Percentiles rank a stretch among this genome's conserved stretches.
Conservation (phyloP, 2,329 filamentous ascomycete species). For the Trichoderma koningiopsis region DNA sequence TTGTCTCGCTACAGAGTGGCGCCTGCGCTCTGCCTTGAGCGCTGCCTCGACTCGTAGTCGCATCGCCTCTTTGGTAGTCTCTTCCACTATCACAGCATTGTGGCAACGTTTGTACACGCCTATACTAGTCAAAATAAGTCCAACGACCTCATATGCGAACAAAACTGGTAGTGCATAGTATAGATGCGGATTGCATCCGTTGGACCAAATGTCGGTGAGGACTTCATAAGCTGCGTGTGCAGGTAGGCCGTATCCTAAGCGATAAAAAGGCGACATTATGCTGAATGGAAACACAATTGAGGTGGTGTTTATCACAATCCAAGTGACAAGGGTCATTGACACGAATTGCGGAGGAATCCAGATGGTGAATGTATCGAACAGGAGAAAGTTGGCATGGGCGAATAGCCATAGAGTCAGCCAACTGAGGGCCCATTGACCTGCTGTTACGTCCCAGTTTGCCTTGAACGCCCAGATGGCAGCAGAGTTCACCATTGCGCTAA, state of each 20-base stretch:
- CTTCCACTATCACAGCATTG: conserved; percentile 26
- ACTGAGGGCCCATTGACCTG: conserved; percentile 27
- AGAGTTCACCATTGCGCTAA: conserved; percentile 27
- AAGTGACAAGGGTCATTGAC: conserved; percentile 30
- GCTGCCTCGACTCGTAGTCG: conserved; percentile 22
- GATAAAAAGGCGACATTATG: conserved; percentile 29
- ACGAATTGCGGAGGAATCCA: conserved; percentile 30
- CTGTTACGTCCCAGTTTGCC: conserved; percentile 26
- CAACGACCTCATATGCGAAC: conserved; percentile 29
- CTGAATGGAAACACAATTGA: conserved; percentile 29
- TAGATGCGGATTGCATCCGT: conserved; percentile 31
- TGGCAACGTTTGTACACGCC: conserved; percentile 29
- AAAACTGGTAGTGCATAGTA: conserved; percentile 29
- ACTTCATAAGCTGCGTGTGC: conserved; percentile 30
- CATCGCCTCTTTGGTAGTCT: conserved; percentile 27
- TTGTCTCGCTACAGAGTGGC: not conserved
- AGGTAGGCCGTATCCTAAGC: conserved; percentile 28
- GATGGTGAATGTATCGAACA: conserved; percentile 32
- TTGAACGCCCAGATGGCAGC: conserved; percentile 29
- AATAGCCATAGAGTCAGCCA: conserved; percentile 32
- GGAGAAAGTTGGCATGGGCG: conserved; percentile 30
- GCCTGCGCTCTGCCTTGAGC: conserved; percentile 22
- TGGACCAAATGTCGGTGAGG: conserved; percentile 29
- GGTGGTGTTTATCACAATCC: conserved; percentile 30
- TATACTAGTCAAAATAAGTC: conserved; percentile 24